A percentile compares a stretch with the other conserved stretches of the same genome.
Conservation (phyloP, 2,329 filamentous ascomycete genomes). For the Trichoderma hamatum region DNA sequence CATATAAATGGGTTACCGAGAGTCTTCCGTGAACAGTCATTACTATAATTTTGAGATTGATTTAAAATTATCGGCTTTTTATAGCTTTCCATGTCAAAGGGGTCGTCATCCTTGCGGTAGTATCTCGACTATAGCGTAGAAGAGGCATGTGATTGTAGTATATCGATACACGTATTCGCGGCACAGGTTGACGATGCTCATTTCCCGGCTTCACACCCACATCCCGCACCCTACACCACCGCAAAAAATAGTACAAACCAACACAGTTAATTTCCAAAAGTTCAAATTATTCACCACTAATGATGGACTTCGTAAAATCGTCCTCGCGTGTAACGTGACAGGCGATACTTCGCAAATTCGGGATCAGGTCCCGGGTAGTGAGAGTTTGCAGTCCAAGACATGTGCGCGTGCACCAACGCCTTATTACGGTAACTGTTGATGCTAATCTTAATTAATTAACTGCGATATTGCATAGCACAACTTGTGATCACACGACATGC, state of each 20-base stretch:
- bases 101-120: background rate
- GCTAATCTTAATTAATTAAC: constrained; percentile 1
- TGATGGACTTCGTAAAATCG: background rate
- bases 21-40: background rate
- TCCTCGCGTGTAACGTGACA: background rate
- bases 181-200: background rate
- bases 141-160: background rate
- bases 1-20: background rate
- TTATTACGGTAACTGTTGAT: background rate
- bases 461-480: background rate
- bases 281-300: background rate
- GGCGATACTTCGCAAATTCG: background rate
- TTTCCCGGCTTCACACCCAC: background rate
- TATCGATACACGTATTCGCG: background rate
- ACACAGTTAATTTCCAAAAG: background rate
- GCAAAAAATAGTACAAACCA: background rate
- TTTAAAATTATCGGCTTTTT: background rate
- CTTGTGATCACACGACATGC: background rate
- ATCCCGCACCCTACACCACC: too few species aligned
- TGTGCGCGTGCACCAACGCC: background rate
- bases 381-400: background rate
- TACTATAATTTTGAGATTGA: background rate
- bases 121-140: background rate
- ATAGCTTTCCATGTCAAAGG: background rate
- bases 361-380: constrained; percentile 12